phyloP scores from a whole-genome alignment of 192 early-diverging fungal genomes.

The Backusella luteola region DNA sequence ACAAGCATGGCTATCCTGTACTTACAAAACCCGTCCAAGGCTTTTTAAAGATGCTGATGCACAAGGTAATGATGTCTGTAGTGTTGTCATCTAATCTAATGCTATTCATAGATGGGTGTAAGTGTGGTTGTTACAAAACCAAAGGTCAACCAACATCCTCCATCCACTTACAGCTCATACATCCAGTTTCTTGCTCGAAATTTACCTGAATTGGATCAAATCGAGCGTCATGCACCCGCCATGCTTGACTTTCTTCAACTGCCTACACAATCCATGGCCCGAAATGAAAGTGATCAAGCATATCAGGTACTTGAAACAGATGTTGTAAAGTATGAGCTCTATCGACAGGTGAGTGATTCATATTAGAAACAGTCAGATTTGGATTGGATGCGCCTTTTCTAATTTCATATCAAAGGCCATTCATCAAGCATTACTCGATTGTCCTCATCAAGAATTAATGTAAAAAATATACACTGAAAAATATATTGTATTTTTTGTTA shows the following conservation, averaged over 20 bases:
- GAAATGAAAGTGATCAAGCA: background rate
- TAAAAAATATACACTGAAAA: constrained; percentile 39
- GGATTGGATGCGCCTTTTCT: background rate
- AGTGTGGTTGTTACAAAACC: background rate
- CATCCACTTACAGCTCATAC: background rate
- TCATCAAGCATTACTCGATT: constrained; percentile 55
- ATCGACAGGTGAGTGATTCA: background rate
- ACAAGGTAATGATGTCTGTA: background rate
- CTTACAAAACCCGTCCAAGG: constrained; percentile 76
- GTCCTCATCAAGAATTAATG: constrained; percentile 38
- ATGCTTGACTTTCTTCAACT: background rate
- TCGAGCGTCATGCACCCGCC: background rate
- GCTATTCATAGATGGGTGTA: background rate
- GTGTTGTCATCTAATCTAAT: background rate
- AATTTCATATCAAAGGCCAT: constrained; percentile 43
- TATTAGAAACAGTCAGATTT: background rate
- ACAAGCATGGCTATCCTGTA: constrained; percentile 87
- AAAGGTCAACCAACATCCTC: background rate
- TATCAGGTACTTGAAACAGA: background rate
- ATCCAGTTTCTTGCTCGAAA: background rate
- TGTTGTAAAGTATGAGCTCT: background rate
- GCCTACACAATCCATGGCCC: background rate
- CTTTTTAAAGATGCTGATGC: constrained; percentile 55
- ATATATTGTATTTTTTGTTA: background rate
- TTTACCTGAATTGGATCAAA: background rate